phyloP scores from a whole-genome alignment of 2,329 filamentous ascomycete species.

The Orbilia blumenaviensis region DNA sequence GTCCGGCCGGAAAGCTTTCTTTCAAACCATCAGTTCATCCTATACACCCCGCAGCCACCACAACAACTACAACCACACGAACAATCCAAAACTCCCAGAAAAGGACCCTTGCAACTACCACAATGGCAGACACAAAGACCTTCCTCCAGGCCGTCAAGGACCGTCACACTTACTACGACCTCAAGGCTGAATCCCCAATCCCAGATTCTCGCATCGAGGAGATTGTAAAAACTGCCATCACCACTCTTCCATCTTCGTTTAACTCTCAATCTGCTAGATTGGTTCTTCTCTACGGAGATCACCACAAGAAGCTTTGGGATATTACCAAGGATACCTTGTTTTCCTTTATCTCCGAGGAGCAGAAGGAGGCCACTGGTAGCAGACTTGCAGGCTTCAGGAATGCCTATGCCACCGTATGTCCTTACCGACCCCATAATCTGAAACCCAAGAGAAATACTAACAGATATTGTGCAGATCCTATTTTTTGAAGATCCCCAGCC shows the following conservation, averaged over 20 bases:
- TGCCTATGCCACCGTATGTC: conserved; percentile 77
- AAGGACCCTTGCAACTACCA: neutral
- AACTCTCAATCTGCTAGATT: conserved; percentile 85
- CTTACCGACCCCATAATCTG: neutral
- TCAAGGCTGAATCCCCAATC: conserved; percentile 72
- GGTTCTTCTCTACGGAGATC: conserved; percentile 78
- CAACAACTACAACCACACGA: neutral
- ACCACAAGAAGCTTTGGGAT: conserved; percentile 91
- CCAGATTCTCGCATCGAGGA: conserved; percentile 70
- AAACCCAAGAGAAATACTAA: neutral
- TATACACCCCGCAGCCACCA: neutral
- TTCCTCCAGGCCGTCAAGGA: conserved; percentile 73
- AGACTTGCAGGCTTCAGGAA: conserved; percentile 71
- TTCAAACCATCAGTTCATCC: neutral
- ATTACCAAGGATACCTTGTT: conserved; percentile 72
- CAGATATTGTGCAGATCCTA: conserved; percentile 65
- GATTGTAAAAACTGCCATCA: conserved; percentile 72
- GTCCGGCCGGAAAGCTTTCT: neutral
- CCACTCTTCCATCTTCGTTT: conserved; percentile 77
- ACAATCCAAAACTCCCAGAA: no score
- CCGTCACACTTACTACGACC: conserved; percentile 75
- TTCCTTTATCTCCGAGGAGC: conserved; percentile 70
- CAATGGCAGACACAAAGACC: conserved; percentile 57
- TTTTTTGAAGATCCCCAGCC: conserved; percentile 83
- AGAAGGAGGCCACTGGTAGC: conserved; percentile 67